Evolutionary conservation across 2,329 filamentous ascomycete genomes (phyloP).

Genomic region (Colletotrichum truncatum): DNA sequence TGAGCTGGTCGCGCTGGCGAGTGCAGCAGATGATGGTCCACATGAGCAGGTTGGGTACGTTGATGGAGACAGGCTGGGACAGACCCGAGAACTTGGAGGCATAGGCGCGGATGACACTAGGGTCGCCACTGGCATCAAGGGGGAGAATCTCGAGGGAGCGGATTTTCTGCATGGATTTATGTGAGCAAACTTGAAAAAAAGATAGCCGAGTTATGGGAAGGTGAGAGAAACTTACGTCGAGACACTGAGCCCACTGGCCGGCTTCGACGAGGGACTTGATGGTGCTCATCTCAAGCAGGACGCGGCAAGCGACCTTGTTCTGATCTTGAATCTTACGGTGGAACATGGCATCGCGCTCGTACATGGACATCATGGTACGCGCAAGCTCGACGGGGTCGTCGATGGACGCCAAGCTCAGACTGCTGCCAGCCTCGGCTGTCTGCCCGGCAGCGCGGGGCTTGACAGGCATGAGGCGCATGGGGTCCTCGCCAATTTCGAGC

Average conservation of each 20-base stretch:
- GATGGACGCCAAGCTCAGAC: constrained; percentile 68
- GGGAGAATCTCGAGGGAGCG: constrained; percentile 81
- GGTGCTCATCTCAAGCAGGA: constrained; percentile 68
- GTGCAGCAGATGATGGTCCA: constrained; percentile 93
- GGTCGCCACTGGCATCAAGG: constrained; percentile 77
- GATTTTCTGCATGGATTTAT: constrained; percentile 68
- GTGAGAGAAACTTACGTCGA: constrained; percentile 61
- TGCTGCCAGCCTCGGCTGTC: constrained; percentile 56
- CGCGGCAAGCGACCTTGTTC: constrained; percentile 64
- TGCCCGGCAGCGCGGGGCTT: constrained; percentile 70
- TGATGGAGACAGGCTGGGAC: constrained; percentile 83
- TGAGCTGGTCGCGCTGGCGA: constrained; percentile 77
- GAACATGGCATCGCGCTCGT: constrained; percentile 69
- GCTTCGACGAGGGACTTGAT: constrained; percentile 66
- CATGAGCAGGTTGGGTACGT: constrained; percentile 89
- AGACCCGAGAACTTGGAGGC: constrained; percentile 84
- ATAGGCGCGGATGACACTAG: constrained; percentile 79
- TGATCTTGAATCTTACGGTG: constrained; percentile 64
- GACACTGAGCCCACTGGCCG: constrained; percentile 64
- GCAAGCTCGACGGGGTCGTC: constrained; percentile 70
- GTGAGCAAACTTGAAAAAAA: no score
- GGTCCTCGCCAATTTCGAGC: constrained; percentile 84
- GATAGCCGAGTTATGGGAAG: no score
- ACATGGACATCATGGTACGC: constrained; percentile 70
- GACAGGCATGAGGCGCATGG: constrained; percentile 80